A percentile compares a stretch with the other conserved stretches of the same genome.
These are phyloP conservation scores for Pterocarpus santalinus DNA, from an alignment of 306 rosid species.

Conservation along the genomic window DNA sequence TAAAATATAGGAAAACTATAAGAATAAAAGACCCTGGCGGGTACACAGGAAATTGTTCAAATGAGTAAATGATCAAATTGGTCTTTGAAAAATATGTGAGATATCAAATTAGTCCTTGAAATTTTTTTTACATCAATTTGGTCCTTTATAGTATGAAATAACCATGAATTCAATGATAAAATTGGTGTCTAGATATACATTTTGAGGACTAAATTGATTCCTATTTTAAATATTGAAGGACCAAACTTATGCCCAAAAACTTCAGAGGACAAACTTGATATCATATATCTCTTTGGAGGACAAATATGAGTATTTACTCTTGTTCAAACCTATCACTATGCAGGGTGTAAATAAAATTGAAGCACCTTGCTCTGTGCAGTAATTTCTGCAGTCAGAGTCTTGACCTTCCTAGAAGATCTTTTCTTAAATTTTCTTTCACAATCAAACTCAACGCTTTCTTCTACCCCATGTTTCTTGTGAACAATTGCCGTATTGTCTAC, in stretches of 20 bases:
- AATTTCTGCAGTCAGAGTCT: conserved; percentile 51
- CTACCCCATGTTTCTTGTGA: background rate
- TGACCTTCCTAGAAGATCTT: conserved; percentile 46
- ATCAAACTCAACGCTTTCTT: background rate
- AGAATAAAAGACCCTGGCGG: background rate
- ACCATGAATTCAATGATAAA: no score
- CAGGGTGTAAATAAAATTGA: conserved; percentile 7
- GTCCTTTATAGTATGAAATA: no score
- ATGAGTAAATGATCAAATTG: background rate
- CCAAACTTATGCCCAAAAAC: no score
- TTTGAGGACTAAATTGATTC: no score
- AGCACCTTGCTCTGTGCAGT: conserved; percentile 63
- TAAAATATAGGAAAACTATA: background rate
- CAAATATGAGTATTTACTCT: no score
- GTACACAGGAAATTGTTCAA: background rate
- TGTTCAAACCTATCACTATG: background rate
- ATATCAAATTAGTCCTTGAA: no score
- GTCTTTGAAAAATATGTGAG: no score
- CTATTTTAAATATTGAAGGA: no score
- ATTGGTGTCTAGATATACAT: no score
- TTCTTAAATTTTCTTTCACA: background rate
- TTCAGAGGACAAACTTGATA: no score
- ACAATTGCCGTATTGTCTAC: background rate
- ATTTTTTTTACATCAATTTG: no score
- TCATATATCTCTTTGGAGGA: no score